These are phyloP conservation scores for bread wheat (Triticum aestivum) DNA, from an alignment of 176 grass and related monocot species.

Conservation along the genomic window IWGSC_CS_RefSeq_v2.1 NC_057794.1:329672013-329672512, in stretches of 20 bases:
- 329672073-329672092: not conserved
- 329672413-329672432: no score
- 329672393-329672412: not conserved
- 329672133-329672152: not conserved
- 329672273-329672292: not conserved
- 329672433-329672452: no score
- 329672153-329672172: not conserved
- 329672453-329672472: no score
- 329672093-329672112: not conserved
- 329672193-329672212: not conserved
- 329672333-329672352: not conserved
- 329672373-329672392: not conserved
- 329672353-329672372: not conserved
- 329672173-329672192: not conserved
- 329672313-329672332: not conserved
- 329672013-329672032: not conserved
- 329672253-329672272: no score
- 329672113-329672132: not conserved
- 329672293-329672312: not conserved
- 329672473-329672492: no score
- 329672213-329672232: not conserved
- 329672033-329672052: not conserved
- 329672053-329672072: not conserved
- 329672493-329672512: no score
- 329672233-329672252: not conserved